Base-by-base conservation (phyloP, 1,284 basidiomycete species). In the Fomitopsis pinicola region DNA sequence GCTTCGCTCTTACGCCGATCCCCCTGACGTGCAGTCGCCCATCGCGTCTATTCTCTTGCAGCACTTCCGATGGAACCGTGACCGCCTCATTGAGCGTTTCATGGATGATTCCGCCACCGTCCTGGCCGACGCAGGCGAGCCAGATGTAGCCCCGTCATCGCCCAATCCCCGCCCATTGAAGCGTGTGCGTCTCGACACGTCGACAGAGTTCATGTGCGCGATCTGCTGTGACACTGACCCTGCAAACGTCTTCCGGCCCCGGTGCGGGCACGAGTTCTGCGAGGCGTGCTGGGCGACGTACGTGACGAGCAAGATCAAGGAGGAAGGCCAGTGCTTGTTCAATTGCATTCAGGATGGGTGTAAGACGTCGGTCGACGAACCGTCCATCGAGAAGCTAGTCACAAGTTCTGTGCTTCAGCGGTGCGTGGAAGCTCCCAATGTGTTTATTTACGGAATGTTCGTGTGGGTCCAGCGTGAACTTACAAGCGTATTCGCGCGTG, bases 261-360 rank as follows among this genome's bases (percentile, higher is more conserved):
- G 78, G 9, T 86, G 82, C 68, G 74, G 72, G 26, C 84, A 85
- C 67, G 71, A 78, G n/a, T 85, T 83, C 70, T 86, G 84, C 71
- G 74, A 74, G 56, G 77, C 75, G 17, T 89, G 87, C 72, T 89
- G 87, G 79, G 69, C 73, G 59, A 77, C 78, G 55, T 88, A 88
- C 66, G 67, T 84, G n/a, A 73, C 77, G 45, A 76, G 78, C 15
- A 87, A 88, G 75, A 77, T 89, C 64, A 79, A 76, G 68, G 78
- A 78, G 44, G 85, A 89, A 63, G 85, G 84, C 45, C 85, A 87
- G 68, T 83, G 80, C 62, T 76, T 80, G 22, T 72, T 89, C 59
- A 80, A 84, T 64, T 89, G 87, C 73, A 87, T 89, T 86, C 80
- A 82, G 64, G 80, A 77, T 58, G 81, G 82, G 38, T 89, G 87